Conservation (phyloP, 768 basidiomycete species). For the Tephrocybe sp. region DNA sequence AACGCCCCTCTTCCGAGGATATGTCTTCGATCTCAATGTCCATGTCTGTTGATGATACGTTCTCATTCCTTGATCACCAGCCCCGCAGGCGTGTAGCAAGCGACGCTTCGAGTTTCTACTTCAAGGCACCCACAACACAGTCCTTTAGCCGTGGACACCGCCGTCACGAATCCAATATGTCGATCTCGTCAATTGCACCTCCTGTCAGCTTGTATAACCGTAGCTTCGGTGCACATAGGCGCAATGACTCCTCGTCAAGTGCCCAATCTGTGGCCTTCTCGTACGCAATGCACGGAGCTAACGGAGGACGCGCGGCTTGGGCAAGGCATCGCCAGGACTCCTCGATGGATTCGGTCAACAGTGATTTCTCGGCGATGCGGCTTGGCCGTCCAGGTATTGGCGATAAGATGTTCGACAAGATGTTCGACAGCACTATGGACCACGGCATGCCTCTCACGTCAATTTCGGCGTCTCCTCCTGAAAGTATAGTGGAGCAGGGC, state of each 20-base stretch:
- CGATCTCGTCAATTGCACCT: constrained; percentile 54
- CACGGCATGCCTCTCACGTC: constrained; percentile 55
- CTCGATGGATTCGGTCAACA: constrained; percentile 67
- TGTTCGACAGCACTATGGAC: constrained; percentile 28
- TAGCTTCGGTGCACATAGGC: constrained; percentile 49
- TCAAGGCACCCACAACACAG: constrained; percentile 41
- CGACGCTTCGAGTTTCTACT: constrained; percentile 79
- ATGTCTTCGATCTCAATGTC: constrained; percentile 41
- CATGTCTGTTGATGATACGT: constrained; percentile 71
- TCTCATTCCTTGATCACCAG: constrained; percentile 53
- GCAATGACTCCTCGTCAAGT: constrained; percentile 61
- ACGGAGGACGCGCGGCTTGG: constrained; percentile 60
- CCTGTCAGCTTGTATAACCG: constrained; percentile 76
- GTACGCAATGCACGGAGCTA: constrained; percentile 53
- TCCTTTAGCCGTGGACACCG: constrained; percentile 50
- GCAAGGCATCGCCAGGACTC: constrained; percentile 53
- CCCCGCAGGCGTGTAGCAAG: constrained; percentile 62
- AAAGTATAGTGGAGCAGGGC: constrained; percentile 31
- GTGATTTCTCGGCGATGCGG: constrained; percentile 58
- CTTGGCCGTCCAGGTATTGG: constrained; percentile 73
- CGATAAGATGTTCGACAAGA: constrained; percentile 83
- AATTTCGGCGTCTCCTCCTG: constrained; percentile 67
- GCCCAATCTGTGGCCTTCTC: constrained; percentile 57
- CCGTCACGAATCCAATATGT: constrained; percentile 63
- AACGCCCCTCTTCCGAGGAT: constrained; percentile 60